Evolutionary conservation across 768 basidiomycete genomes (phyloP), one percentile per base, ranked within the genome.

Genomic region (Termitomyces sp.): DNA sequence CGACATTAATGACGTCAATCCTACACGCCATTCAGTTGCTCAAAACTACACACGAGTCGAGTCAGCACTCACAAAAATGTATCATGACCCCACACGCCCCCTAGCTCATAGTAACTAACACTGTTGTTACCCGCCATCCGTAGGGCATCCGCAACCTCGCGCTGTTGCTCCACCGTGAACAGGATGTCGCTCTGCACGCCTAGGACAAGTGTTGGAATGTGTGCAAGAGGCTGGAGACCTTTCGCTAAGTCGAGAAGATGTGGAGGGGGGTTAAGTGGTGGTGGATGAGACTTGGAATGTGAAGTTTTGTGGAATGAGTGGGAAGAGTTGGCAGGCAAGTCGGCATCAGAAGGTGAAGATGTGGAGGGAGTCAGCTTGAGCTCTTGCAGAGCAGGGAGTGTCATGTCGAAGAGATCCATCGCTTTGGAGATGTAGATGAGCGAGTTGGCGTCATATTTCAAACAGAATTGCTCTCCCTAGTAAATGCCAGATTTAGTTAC

Each of bases 11-110:
- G 27, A 62, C 62, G n/a, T 62, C 62, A 25, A 61, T 59, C 27
- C 62, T 59, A 50, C 29, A 29, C 23, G 54, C 41, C 17, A 21
- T 23, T 54, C 46, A 50, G 56, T 17, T 23, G 8, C 16, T 27
- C 51, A 27, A 32, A n/a, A 34, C 27, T 37, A 35, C 37, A 38
- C 14, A 27, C 9, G 5, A 37, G 23, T 41, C 8, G 41, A 25
- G 43, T 34, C 38, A 16, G 21, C 2, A 82, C 88, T 80, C 65
- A 89, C 85, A 98, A 75, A 76, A 98, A 98, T 21, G 95, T 98
- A 73, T 99, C 96, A 67, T 99, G 96, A 1, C 97, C 97, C 95
- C 95, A 98, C n/a, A 98, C 95, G 9, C 96, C 95, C 27, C 96
- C 96, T 2, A 98, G 81, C 73, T 98, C 97, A 69, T 96, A 99